phyloP scores from a whole-genome alignment of 1,284 basidiomycete species.

The Pascua sp. region DNA sequence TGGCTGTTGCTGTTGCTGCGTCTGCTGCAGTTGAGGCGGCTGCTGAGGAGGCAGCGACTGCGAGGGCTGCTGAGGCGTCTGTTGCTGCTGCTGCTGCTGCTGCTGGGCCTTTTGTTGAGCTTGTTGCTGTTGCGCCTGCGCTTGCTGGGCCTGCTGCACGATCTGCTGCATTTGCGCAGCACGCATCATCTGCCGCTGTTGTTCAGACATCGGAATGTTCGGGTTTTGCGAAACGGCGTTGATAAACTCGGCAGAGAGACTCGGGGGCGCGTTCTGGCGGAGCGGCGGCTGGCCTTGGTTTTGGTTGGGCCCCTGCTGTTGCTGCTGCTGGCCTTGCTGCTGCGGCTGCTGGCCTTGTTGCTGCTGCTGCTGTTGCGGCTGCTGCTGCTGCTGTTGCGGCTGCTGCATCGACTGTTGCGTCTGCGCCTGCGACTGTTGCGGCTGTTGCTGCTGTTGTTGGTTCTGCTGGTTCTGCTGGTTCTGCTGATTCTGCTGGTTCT shows the following conservation, averaged over 20 bases:
- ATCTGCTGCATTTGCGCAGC: constrained; percentile 12
- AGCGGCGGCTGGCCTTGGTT: constrained; percentile 5
- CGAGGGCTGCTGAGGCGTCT: constrained; percentile 1
- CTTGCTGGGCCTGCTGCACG: constrained; percentile 10
- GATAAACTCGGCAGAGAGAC: constrained; percentile 14
- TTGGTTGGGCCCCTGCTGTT: constrained; percentile 4
- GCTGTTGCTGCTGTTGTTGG: too few relatives aligned
- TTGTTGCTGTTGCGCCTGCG: constrained; percentile 1
- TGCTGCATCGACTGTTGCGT: constrained; percentile 10
- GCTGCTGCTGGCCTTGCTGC: constrained; percentile 3
- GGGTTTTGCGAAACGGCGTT: constrained; percentile 14
- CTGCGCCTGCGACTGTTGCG: too few relatives aligned
- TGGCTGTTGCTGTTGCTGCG: constrained; percentile 1
- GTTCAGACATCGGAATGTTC: constrained; percentile 14
- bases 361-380: constrained; percentile 13
- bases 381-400: constrained; percentile 10
- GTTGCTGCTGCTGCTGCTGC: constrained; percentile 2
- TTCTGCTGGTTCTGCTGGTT: not conserved
- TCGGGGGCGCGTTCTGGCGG: constrained; percentile 1
- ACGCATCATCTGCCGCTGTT: constrained; percentile 13
- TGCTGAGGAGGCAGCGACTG: constrained; percentile 9
- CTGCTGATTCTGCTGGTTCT: too few relatives aligned
- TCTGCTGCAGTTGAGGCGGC: constrained; percentile 2
- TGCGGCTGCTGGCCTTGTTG: constrained; percentile 4
- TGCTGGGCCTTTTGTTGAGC: constrained; percentile 8